These are phyloP conservation scores for Fraxinus platypoda DNA, from an alignment of 305 asterid species.

Conservation along the genomic window DNA sequence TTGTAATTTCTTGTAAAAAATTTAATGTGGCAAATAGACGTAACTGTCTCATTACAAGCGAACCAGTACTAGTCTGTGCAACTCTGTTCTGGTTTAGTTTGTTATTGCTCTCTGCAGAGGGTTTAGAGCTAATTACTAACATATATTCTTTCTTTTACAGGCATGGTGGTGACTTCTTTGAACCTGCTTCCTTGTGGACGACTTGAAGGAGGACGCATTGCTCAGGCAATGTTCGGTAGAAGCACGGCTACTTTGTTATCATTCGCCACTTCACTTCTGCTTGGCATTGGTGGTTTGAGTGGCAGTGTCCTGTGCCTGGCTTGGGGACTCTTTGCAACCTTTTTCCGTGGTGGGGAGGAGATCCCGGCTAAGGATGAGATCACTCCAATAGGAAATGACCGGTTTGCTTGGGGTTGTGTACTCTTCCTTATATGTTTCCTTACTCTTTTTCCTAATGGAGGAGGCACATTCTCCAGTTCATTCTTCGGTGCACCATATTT, in stretches of 20 bases:
- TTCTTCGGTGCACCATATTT: conserved; percentile 73
- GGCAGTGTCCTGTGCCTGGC: conserved; percentile 81
- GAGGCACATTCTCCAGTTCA: conserved; percentile 78
- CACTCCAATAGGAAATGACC: conserved; percentile 70
- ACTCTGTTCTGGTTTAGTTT: neutral
- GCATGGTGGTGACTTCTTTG: conserved; percentile 92
- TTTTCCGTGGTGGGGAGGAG: conserved; percentile 90
- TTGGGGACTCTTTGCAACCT: conserved; percentile 87
- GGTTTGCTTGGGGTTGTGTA: conserved; percentile 78
- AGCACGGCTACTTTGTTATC: conserved; percentile 56
- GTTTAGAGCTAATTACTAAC: neutral
- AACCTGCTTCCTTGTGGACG: conserved; percentile 85
- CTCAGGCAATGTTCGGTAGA: conserved; percentile 84
- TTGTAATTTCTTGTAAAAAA: neutral
- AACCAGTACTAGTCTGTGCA: neutral
- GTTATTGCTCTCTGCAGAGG: neutral
- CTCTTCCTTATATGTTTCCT: conserved; percentile 82
- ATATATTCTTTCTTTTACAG: conserved; percentile 28
- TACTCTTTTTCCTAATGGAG: conserved; percentile 83
- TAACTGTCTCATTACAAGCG: neutral
- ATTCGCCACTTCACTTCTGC: conserved; percentile 59
- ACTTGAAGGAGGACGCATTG: conserved; percentile 87
- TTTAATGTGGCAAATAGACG: neutral
- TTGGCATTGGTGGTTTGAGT: conserved; percentile 76
- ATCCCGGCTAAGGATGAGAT: conserved; percentile 88